phyloP scores from a whole-genome alignment of 441 rosid genomes.

The Viola pubescens region DNA sequence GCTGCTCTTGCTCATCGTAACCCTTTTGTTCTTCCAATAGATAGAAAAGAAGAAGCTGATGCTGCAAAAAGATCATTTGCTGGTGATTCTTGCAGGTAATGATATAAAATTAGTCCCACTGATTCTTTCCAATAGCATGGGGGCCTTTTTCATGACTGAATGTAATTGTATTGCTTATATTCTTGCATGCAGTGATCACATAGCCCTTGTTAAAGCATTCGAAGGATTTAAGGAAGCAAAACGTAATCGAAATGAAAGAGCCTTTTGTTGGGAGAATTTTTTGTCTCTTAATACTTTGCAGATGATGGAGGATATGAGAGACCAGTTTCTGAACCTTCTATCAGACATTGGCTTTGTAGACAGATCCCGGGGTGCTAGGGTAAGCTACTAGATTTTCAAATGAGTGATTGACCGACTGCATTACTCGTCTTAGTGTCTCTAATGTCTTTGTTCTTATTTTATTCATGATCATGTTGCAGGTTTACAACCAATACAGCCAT shows the following conservation, averaged over 20 bases:
- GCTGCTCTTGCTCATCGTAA: slow-evolving; percentile 87
- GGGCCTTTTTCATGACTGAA: not conserved
- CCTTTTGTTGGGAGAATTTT: slow-evolving; percentile 82
- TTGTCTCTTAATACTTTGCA: slow-evolving; percentile 72
- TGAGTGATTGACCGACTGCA: no score
- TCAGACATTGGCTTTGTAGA: slow-evolving; percentile 84
- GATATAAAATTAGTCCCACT: slow-evolving; percentile 6
- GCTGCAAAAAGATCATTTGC: slow-evolving; percentile 84
- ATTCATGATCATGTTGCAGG: slow-evolving; percentile 32
- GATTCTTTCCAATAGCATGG: slow-evolving; percentile 4
- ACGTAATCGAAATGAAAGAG: slow-evolving; percentile 47
- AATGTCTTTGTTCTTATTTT: not conserved
- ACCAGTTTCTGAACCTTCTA: slow-evolving; percentile 74
- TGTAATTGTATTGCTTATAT: slow-evolving; percentile 14
- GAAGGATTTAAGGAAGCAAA: slow-evolving; percentile 81
- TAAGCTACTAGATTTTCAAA: slow-evolving; percentile 32
- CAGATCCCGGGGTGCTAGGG: slow-evolving; percentile 67
- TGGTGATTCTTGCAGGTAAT: slow-evolving; percentile 91
- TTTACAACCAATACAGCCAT: slow-evolving; percentile 70
- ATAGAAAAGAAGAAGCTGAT: slow-evolving; percentile 77
- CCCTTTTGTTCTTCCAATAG: slow-evolving; percentile 87
- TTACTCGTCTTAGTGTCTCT: no score
- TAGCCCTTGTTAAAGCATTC: slow-evolving; percentile 87
- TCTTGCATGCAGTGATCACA: slow-evolving; percentile 71
- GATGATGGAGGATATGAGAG: slow-evolving; percentile 96